Percentiles rank a stretch among this genome's conserved stretches.
Conservation (phyloP, 352 stramenopile genomes). For the Peronospora destructor region DNA sequence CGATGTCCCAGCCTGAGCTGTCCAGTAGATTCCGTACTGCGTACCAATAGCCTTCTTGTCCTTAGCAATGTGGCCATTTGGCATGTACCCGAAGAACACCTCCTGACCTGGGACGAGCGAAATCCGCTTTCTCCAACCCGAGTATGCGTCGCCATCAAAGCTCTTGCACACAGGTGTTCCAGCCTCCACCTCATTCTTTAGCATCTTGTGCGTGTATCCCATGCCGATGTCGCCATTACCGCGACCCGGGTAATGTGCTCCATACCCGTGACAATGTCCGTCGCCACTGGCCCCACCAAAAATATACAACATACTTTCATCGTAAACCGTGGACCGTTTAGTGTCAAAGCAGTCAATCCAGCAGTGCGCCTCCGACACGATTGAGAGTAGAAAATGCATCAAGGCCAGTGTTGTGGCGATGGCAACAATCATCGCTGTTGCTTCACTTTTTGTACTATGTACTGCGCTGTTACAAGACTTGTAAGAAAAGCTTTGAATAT, state of each 20-base stretch:
- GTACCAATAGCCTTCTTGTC: constrained; percentile 61
- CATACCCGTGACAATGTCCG: constrained; percentile 57
- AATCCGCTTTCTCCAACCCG: constrained; percentile 49
- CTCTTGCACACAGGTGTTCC: constrained; percentile 40
- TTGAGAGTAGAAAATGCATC: constrained; percentile 11
- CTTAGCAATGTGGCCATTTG: constrained; percentile 58
- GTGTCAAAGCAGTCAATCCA: constrained; percentile 66
- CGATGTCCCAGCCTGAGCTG: constrained; percentile 28
- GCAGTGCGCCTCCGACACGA: constrained; percentile 35
- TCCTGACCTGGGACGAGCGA: constrained; percentile 31
- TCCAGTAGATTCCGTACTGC: constrained; percentile 62
- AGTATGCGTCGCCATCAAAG: constrained; percentile 45
- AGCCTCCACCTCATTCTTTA: constrained; percentile 56
- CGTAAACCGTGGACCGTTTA: constrained; percentile 51
- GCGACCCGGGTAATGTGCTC: constrained; percentile 49
- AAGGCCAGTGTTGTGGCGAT: constrained; percentile 12
- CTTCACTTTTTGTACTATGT: no score
- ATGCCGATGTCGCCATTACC: constrained; percentile 44
- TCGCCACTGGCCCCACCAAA: constrained; percentile 58
- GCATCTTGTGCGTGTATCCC: constrained; percentile 59
- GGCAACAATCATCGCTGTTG: constrained; percentile 13
- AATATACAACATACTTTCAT: constrained; percentile 62
- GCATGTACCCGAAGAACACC: constrained; percentile 48
- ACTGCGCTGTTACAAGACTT: not conserved
- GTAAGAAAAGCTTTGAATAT: no score